Conservation (phyloP, 2,329 filamentous ascomycete genomes). For the Colletotrichum costaricense region DNA sequence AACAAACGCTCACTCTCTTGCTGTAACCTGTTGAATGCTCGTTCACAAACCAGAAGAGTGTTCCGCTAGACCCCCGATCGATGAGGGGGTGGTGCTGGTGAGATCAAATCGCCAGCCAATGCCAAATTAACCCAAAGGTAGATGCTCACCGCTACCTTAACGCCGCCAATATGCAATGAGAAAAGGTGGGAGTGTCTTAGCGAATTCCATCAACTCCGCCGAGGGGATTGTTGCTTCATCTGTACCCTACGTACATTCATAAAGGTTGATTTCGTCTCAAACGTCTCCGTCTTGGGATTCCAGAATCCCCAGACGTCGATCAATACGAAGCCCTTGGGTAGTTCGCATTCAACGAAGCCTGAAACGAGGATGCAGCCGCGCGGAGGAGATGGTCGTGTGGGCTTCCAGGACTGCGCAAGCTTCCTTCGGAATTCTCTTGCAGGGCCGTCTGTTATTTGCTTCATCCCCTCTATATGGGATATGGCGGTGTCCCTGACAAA, state of each 20-base stretch:
- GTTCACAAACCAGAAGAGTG: background rate
- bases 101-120: slow-evolving; percentile 4
- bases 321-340: slow-evolving; percentile 57
- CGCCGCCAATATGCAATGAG: slow-evolving; percentile 27
- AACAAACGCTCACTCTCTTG: slow-evolving; percentile 27
- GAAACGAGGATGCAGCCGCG: slow-evolving; percentile 64
- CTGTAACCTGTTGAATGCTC: slow-evolving; percentile 11
- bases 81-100: slow-evolving; percentile 1
- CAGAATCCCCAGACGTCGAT: slow-evolving; percentile 66
- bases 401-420: slow-evolving; percentile 56
- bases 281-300: slow-evolving; percentile 64
- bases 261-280: slow-evolving; percentile 39
- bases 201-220: background rate
- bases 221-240: slow-evolving; percentile 36
- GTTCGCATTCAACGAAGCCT: slow-evolving; percentile 65
- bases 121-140: slow-evolving; percentile 17
- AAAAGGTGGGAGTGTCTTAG: background rate
- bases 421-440: slow-evolving; percentile 34
- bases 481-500: slow-evolving; percentile 36
- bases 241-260: slow-evolving; percentile 34
- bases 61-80: background rate
- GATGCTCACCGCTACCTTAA: slow-evolving; percentile 27
- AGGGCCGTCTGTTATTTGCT: slow-evolving; percentile 33
- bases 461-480: slow-evolving; percentile 33
- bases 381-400: slow-evolving; percentile 54